These are phyloP conservation scores for Rhizoctonia solani DNA, from an alignment of 1,284 basidiomycete genomes.

Conservation along the genomic window DNA sequence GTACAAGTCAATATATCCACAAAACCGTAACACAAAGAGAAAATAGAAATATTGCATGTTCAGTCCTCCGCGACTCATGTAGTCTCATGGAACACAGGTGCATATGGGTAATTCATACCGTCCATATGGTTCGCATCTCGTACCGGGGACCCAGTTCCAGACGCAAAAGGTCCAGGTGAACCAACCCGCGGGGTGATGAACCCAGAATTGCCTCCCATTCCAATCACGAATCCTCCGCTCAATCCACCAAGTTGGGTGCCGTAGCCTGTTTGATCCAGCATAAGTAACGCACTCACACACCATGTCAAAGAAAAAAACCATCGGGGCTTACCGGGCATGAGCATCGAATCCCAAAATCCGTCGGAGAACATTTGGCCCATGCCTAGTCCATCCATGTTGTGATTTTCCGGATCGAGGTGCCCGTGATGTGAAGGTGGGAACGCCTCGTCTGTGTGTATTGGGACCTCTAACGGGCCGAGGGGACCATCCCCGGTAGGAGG, in stretches of 20 bases:
- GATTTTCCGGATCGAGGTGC: slow-evolving; percentile 11
- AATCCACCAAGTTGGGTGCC: slow-evolving; percentile 75
- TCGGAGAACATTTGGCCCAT: slow-evolving; percentile 79
- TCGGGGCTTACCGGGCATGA: slow-evolving; percentile 69
- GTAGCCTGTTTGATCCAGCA: slow-evolving; percentile 67
- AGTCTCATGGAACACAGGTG: slow-evolving; percentile 25
- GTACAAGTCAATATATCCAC: slow-evolving; percentile 9
- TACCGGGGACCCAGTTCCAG: slow-evolving; percentile 47
- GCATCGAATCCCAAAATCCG: slow-evolving; percentile 81
- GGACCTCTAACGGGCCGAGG: neutral
- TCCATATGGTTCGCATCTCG: slow-evolving; percentile 9
- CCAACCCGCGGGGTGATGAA: slow-evolving; percentile 60
- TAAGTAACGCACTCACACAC: slow-evolving; percentile 13
- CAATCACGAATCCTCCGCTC: slow-evolving; percentile 79
- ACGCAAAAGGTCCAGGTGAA: slow-evolving; percentile 48
- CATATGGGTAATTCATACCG: slow-evolving; percentile 15
- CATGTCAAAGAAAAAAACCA: slow-evolving; percentile 13
- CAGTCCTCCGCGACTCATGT: neutral
- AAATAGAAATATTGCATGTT: slow-evolving; percentile 1
- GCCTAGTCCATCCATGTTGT: slow-evolving; percentile 60
- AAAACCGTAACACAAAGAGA: neutral
- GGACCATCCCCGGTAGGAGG: slow-evolving; percentile 31
- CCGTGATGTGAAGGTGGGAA: slow-evolving; percentile 28
- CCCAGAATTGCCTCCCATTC: slow-evolving; percentile 69
- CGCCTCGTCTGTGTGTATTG: slow-evolving; percentile 1